phyloP scores from a whole-genome alignment of 345 rosid species.

The Eucalyptus urophylla region DNA sequence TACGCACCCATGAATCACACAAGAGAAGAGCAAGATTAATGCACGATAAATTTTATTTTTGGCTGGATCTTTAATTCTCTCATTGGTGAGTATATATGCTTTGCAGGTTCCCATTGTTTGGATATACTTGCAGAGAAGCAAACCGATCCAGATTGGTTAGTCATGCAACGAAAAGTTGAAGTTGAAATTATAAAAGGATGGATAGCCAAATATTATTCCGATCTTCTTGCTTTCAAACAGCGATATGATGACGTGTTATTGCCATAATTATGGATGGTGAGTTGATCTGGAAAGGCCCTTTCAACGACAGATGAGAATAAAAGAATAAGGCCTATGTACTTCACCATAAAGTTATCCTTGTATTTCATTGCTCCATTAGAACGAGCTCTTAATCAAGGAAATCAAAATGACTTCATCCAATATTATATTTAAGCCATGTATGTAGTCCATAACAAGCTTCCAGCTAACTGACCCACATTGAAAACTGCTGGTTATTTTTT shows the following conservation, averaged over 20 bases:
- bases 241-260: background rate
- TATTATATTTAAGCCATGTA: background rate
- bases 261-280: background rate
- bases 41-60: background rate
- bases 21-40: background rate
- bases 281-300: background rate
- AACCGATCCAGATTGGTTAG: constrained; percentile 19
- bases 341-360: background rate
- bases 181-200: constrained; percentile 3
- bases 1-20: background rate
- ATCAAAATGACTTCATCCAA: background rate
- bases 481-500: background rate
- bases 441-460: background rate
- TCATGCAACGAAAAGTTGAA: constrained; percentile 10
- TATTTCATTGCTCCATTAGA: background rate
- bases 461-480: background rate
- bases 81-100: background rate
- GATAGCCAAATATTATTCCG: constrained; percentile 6
- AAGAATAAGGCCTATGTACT: background rate
- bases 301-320: background rate
- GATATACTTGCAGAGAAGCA: constrained; percentile 2
- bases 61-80: background rate
- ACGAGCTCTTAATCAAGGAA: too few species aligned
- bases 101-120: constrained; percentile 24
- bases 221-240: background rate